Evolutionary conservation across 345 rosid genomes (phyloP).

Genomic region (Linum usitatissimum): DNA sequence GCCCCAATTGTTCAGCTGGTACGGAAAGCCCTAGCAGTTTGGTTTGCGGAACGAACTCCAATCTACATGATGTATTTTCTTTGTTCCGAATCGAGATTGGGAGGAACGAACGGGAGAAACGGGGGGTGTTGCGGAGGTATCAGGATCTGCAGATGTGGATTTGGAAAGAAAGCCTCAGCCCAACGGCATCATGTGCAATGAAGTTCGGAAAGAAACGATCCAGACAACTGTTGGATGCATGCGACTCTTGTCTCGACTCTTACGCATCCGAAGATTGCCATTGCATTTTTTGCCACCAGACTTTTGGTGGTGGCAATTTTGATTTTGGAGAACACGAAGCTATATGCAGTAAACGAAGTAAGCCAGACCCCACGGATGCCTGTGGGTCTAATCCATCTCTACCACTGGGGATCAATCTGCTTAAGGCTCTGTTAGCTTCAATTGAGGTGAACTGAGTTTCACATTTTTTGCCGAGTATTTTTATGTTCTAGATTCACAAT

Average conservation of each 20-base stretch:
- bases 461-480: slow-evolving; percentile 1
- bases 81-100: slow-evolving; percentile 72
- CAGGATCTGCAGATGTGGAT: slow-evolving; percentile 75
- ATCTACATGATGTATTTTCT: slow-evolving; percentile 36
- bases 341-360: slow-evolving; percentile 37
- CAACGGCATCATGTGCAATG: slow-evolving; percentile 36
- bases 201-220: slow-evolving; percentile 52
- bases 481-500: neutral
- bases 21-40: slow-evolving; percentile 54
- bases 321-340: slow-evolving; percentile 28
- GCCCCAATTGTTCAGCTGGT: slow-evolving; percentile 26
- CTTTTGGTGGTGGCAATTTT: slow-evolving; percentile 25
- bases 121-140: slow-evolving; percentile 53
- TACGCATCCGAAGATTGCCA: slow-evolving; percentile 41
- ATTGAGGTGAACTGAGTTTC: slow-evolving; percentile 50
- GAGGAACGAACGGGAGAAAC: slow-evolving; percentile 54
- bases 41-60: slow-evolving; percentile 41
- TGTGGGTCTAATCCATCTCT: slow-evolving; percentile 32
- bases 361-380: slow-evolving; percentile 19
- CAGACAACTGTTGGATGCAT: slow-evolving; percentile 43
- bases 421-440: slow-evolving; percentile 48
- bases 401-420: slow-evolving; percentile 66
- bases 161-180: slow-evolving; percentile 54
- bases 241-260: slow-evolving; percentile 51
- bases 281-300: slow-evolving; percentile 63